These are phyloP conservation scores for Sugiyamaella japonica DNA, from an alignment of 1,139 yeast genomes.

Conservation along the genomic window DNA sequence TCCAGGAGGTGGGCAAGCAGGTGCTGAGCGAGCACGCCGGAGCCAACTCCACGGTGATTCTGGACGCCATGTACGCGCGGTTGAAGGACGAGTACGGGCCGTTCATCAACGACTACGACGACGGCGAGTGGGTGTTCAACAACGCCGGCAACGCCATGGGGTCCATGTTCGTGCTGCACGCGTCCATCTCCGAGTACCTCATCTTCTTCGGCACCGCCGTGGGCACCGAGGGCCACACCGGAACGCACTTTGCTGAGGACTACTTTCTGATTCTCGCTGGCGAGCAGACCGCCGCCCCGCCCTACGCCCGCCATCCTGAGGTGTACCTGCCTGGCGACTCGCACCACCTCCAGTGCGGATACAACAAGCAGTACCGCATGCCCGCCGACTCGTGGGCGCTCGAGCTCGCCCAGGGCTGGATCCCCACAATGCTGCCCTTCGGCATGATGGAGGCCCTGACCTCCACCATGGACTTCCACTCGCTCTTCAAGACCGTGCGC, in stretches of 20 bases:
- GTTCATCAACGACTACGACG: conserved; percentile 64
- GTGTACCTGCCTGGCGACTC: conserved; percentile 69
- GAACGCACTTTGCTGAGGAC: conserved; percentile 94
- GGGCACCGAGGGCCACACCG: conserved; percentile 96
- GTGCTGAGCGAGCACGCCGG: conserved; percentile 54
- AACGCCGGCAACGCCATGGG: conserved; percentile 99
- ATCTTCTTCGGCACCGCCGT: conserved; percentile 85
- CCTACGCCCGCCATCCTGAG: conserved; percentile 61
- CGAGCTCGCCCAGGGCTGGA: conserved; percentile 98
- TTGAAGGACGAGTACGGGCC: conserved; percentile 67
- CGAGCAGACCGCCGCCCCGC: conserved; percentile 67
- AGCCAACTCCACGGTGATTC: conserved; percentile 59
- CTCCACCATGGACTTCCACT: conserved; percentile 75
- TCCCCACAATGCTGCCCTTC: conserved; percentile 96
- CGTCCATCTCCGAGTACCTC: conserved; percentile 90
- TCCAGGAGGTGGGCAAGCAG: conserved; percentile 50
- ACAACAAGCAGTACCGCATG: conserved; percentile 82
- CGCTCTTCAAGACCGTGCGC: conserved; percentile 66
- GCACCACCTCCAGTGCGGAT: conserved; percentile 74
- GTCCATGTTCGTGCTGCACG: conserved; percentile 90
- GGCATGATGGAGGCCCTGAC: conserved; percentile 80
- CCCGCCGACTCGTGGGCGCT: conserved; percentile 72
- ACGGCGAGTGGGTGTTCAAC: conserved; percentile 91
- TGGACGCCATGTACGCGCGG: conserved; percentile 60
- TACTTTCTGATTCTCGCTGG: conserved; percentile 89